Evolutionary conservation across 2,329 filamentous ascomycete species (phyloP).

Genomic region (Cladophialophora psammophila): DNA sequence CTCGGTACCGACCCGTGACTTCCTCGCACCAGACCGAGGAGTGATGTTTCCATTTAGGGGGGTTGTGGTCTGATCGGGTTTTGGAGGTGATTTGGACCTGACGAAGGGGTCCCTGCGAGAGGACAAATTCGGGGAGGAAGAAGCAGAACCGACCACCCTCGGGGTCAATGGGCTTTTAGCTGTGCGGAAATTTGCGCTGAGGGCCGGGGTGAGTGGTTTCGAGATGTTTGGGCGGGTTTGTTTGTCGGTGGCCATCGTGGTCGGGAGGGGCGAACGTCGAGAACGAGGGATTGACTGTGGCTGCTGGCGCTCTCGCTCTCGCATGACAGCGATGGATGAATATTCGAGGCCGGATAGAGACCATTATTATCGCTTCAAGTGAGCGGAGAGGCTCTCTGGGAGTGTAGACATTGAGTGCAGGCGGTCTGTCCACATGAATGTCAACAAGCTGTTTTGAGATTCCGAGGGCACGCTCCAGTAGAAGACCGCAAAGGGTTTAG

Average conservation of each 20-base stretch:
- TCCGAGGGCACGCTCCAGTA: slow-evolving; percentile 18
- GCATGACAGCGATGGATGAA: slow-evolving; percentile 49
- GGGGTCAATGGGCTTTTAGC: slow-evolving; percentile 66
- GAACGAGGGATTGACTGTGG: slow-evolving; percentile 29
- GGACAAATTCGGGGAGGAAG: slow-evolving; percentile 47
- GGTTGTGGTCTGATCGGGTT: slow-evolving; percentile 58
- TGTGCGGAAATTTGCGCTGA: slow-evolving; percentile 66
- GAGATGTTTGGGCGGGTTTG: slow-evolving; percentile 56
- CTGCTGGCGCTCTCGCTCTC: slow-evolving; percentile 44
- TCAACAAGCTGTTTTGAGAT: slow-evolving; percentile 31
- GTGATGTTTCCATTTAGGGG: slow-evolving; percentile 74
- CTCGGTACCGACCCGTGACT: slow-evolving; percentile 71
- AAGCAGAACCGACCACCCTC: slow-evolving; percentile 58
- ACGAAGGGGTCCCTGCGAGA: slow-evolving; percentile 36
- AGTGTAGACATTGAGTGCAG: slow-evolving; percentile 10
- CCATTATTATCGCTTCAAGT: slow-evolving; percentile 11
- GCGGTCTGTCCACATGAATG: slow-evolving; percentile 16
- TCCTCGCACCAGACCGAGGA: slow-evolving; percentile 77
- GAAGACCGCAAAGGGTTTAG: slow-evolving; percentile 7
- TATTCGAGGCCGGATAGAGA: slow-evolving; percentile 13
- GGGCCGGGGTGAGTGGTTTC: slow-evolving; percentile 71
- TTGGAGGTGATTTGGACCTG: slow-evolving; percentile 34
- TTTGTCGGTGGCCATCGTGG: slow-evolving; percentile 59
- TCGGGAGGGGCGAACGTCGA: slow-evolving; percentile 45
- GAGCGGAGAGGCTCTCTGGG: neutral